Conservation (phyloP, 345 rosid species). For the Geranium rotundifolium region DNA sequence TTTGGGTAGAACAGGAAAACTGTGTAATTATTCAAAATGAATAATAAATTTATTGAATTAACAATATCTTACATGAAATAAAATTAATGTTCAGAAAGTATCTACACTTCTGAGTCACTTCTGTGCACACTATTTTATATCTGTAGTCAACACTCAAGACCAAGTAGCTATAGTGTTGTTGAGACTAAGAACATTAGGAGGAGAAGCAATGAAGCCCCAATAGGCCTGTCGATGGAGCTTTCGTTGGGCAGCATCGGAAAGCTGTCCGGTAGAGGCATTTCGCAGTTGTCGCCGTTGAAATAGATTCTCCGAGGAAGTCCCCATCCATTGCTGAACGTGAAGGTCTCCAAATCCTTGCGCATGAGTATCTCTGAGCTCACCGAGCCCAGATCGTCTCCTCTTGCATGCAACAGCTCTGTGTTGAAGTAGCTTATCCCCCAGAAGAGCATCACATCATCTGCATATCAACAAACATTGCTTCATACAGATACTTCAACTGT, state of each 20-base stretch:
- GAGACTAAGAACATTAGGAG: constrained; percentile 6
- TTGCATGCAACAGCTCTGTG: constrained; percentile 24
- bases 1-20: too few relatives aligned
- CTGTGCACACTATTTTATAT: too few relatives aligned
- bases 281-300: constrained; percentile 43
- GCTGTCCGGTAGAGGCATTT: constrained; percentile 42
- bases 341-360: constrained; percentile 24
- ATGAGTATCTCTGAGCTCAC: constrained; percentile 38
- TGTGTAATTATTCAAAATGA: too few relatives aligned
- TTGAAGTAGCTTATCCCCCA: constrained; percentile 42
- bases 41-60: too few relatives aligned
- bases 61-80: neutral
- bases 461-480: neutral
- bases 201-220: constrained; percentile 9
- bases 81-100: too few relatives aligned
- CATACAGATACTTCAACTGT: neutral
- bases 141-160: neutral
- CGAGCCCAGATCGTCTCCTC: constrained; percentile 17
- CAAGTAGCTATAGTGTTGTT: neutral
- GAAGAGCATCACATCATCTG: constrained; percentile 46
- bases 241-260: constrained; percentile 39
- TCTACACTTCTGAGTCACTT: too few relatives aligned
- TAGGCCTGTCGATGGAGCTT: constrained; percentile 12
- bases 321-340: constrained; percentile 50
- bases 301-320: constrained; percentile 45